Base-by-base conservation (phyloP, 2,329 filamentous ascomycete genomes). In the Fusarium piperis region DNA sequence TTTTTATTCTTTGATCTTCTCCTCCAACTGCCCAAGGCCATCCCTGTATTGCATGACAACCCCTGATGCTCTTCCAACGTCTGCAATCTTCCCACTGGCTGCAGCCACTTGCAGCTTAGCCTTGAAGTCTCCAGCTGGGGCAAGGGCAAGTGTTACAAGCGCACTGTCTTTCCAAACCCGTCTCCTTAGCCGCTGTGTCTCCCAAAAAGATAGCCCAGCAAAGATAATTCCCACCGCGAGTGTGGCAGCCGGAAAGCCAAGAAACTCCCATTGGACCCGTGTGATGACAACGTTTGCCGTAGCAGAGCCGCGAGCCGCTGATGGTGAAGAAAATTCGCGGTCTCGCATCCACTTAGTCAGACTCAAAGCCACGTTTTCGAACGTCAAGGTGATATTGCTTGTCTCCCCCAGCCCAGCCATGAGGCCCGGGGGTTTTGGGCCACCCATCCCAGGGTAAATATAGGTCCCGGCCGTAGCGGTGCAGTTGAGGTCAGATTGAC, bases 291-390 rank as follows among this genome's bases (percentile, higher is more conserved):
- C 16, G 16, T 15, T 36, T 15, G 15, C 16, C 7, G 33, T 36
- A 36, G 33, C 33, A 7, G 16, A 9, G 15, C 33, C 33, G 9
- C 33, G 15, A 36, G 15, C 33, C 16, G 33, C 16, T 15, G 33
- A 36, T 36, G 33, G 16, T 16, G 33, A 36, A 36, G 33, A 36
- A 15, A 65, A 33, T 4, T 62, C 52, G 3, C 36, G 28, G 53
- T 70, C 69, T 7, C 67, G 36, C 23, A 70, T 70, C 69, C 64
- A 65, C 12, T 70, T 71, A 0, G 60, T 59, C 26, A 71, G 12
- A 11, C 69, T 70, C 11, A 35, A 30, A 0, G 60, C 69, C 33
- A 70, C 23, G 20, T 62, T 70, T 3, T 60, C 16, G 5, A 71
- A 26, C 0, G 58, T 60, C 0, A 11, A 8, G 5, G 20, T 10